Evolutionary conservation across 2,329 filamentous ascomycete species (phyloP), one percentile per base, ranked within the genome.

Genomic region (Dactylellina leptospora): DNA sequence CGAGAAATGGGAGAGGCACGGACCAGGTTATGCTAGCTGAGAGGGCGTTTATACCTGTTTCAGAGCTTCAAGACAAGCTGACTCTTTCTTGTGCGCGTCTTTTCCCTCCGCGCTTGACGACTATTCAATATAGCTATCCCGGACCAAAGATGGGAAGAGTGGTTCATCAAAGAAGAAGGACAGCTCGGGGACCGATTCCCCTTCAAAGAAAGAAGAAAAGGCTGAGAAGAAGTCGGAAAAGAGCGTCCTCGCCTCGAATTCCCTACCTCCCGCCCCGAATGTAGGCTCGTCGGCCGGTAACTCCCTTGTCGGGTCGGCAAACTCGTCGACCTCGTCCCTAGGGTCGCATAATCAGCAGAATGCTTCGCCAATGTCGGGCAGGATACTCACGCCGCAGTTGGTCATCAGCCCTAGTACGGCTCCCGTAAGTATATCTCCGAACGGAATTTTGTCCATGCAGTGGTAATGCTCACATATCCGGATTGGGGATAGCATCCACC

Each of bases 301-400:
- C 33, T 45, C 68, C 28, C 73, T 70, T 36, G 60, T 36, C 16
- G 61, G 64, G 38, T 68, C 68, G 22, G 56, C 56, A 20, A 64
- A 68, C 30, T 62, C 61, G 42, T 72, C 60, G 45, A 61, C 73
- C 48, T 68, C 73, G n/a, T 74, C 72, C n/a, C 51, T 64, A 11
- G 60, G 61, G 33, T 76, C 75, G 42, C 76, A 77, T 28, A 74
- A 64, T 16, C 70, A 76, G 33, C 74, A 74, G 22, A 76, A 73
- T 74, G 75, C 74, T 61, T 70, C 74, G 30, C 74, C 76, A 23
- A 60, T 73, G 50, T 74, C 75, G 11, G 76, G 76, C 3, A 77
- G 77, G 28, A 77, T 80, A 59, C 97, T 93, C 78, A 90, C 91
- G 80, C 92, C 93, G 76, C 91, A 95, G 85, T 84, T 90, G 82